Evolutionary conservation across 2,329 filamentous ascomycete genomes (phyloP).

Genomic region (Neocatenulostroma microsporum): DNA sequence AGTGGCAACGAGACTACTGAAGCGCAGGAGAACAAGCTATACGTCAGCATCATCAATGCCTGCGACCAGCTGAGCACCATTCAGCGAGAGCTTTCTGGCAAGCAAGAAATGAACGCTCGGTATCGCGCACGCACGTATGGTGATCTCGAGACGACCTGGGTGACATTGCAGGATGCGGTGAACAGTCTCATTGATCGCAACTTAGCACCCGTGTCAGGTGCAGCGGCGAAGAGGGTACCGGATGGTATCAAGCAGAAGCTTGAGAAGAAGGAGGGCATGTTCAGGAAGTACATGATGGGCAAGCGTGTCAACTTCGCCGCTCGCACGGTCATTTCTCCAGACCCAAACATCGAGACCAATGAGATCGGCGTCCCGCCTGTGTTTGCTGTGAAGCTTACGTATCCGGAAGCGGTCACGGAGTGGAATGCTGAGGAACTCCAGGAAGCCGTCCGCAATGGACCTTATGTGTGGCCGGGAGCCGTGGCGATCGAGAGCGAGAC

Average conservation of each 20-base stretch:
- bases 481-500: conserved; percentile 93
- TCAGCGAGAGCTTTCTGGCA: conserved; percentile 57
- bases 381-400: conserved; percentile 91
- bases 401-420: conserved; percentile 92
- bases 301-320: conserved; percentile 99
- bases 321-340: conserved; percentile 93
- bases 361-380: conserved; percentile 98
- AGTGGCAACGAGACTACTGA: conserved; percentile 77
- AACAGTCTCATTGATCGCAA: conserved; percentile 90
- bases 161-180: conserved; percentile 76
- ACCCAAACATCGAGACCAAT: conserved; percentile 97
- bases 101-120: conserved; percentile 33
- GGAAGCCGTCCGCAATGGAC: conserved; percentile 90
- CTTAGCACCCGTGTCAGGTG: conserved; percentile 72
- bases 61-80: conserved; percentile 69
- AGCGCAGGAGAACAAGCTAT: conserved; percentile 77
- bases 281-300: conserved; percentile 99
- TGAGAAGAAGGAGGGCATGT: conserved; percentile 97
- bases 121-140: conserved; percentile 56
- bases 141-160: conserved; percentile 73
- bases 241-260: conserved; percentile 97
- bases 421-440: conserved; percentile 96
- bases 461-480: conserved; percentile 89
- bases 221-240: conserved; percentile 65
- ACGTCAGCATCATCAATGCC: conserved; percentile 72